A percentile compares a stretch with the other conserved stretches of the same genome.
Evolutionary conservation across 345 rosid species (phyloP).

Genomic region (Excoecaria agallocha): DNA sequence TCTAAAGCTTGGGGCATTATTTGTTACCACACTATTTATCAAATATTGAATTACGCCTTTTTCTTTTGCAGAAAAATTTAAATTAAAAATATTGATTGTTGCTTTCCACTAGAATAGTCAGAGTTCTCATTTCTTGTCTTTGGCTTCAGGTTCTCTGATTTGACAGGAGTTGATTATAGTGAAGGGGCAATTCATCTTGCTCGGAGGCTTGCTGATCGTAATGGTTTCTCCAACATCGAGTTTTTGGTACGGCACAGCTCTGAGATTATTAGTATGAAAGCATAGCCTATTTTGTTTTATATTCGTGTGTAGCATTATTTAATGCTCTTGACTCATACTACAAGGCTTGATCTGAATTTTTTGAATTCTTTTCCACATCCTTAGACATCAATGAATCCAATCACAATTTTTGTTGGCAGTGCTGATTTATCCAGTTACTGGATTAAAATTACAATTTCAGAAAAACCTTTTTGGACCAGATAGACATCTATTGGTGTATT

Average conservation of each 20-base stretch:
- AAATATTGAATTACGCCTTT: background rate
- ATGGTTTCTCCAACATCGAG: slow-evolving; percentile 66
- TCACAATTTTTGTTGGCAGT: too few species aligned
- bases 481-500: background rate
- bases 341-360: background rate
- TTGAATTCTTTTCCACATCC: background rate
- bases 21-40: background rate
- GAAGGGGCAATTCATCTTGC: slow-evolving; percentile 92
- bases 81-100: background rate
- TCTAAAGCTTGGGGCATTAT: background rate
- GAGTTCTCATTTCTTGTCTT: slow-evolving; percentile 2
- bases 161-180: slow-evolving; percentile 88
- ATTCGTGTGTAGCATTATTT: background rate
- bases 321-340: background rate
- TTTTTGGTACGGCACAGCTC: slow-evolving; percentile 57
- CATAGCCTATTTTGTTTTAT: background rate
- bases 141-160: slow-evolving; percentile 74
- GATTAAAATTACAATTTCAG: too few species aligned
- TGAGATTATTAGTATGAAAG: slow-evolving; percentile 8
- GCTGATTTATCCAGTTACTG: too few species aligned
- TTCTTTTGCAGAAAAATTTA: background rate
- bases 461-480: background rate
- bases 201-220: slow-evolving; percentile 70
- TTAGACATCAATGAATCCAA: background rate
- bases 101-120: background rate